Base-by-base conservation (phyloP, 1,284 basidiomycete genomes). In the Stereum hirsutum region DNA sequence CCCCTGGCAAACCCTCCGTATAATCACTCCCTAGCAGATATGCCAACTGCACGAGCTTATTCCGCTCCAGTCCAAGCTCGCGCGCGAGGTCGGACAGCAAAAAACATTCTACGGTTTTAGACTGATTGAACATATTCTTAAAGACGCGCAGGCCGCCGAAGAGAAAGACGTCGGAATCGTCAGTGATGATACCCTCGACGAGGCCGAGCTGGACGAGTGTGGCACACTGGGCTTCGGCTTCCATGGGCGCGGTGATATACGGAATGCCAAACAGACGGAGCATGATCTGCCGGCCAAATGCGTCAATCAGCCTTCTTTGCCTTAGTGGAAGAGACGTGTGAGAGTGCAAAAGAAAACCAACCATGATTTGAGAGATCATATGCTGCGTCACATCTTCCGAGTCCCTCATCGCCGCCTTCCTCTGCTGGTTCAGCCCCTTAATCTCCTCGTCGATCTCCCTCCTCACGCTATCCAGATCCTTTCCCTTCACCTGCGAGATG, bases 51-150 rank as follows among this genome's bases (percentile, higher is more conserved):
- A 99, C 79, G 26, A 99, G 78, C 27, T 87, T 85, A 52, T 89
- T 88, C 23, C 92, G 75, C 44, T 89, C 86, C 12, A 99, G 69
- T 1, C 91, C 87, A 5, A 99, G 71, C 61, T 99, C 96, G 33
- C 93, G 78, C 41, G 79, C 74, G 43, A 99, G 74, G 59, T 99
- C 96, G 1, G 78, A 66, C 5, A 83, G 68, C 27, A 96, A 66
- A 66, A 96, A 99, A 57, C 92, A 94, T 62, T 99, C 95, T 46
- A 98, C 95, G 7, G 91, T 96, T 71, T 97, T 98, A 47, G 89
- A 89, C 65, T 98, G 92, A 63, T 98, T 98, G 70, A 99, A 99
- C 87, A 99, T 96, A 62, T 99, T 97, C 65, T 96, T 96, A 74
- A 89, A 97, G 34, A 99, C 90, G 23, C 91, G 81, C 46, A 76